Conservation (phyloP, 345 rosid genomes). For the Murraya paniculata region DNA sequence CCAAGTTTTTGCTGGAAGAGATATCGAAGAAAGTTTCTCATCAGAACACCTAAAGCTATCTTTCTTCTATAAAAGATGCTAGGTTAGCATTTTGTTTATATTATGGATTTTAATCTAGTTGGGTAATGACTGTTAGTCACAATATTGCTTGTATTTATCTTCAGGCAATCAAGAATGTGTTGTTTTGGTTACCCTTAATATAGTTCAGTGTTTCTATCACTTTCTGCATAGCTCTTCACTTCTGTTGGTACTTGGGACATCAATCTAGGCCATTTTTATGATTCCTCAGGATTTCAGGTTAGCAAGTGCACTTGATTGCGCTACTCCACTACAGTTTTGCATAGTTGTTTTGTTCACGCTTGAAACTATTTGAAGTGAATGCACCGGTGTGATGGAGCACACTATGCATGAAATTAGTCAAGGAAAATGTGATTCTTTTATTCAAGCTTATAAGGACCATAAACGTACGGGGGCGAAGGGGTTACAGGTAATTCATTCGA, state of each 20-base stretch:
- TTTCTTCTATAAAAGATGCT: neutral
- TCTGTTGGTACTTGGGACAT: neutral
- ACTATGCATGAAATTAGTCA: too few species aligned
- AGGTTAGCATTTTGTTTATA: neutral
- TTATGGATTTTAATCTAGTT: neutral
- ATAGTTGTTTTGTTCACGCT: too few species aligned
- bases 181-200: neutral
- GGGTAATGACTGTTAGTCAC: neutral
- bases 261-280: neutral
- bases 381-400: too few species aligned
- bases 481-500: too few species aligned
- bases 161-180: neutral
- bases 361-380: too few species aligned
- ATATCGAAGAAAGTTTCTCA: conserved; percentile 56
- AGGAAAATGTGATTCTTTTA: too few species aligned
- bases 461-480: too few species aligned
- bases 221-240: too few species aligned
- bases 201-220: neutral
- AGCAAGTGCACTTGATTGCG: neutral
- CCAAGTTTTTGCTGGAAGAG: conserved; percentile 66
- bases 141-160: neutral
- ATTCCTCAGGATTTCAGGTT: neutral
- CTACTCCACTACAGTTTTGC: too few species aligned
- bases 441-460: too few species aligned
- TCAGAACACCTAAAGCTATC: conserved; percentile 1